Evolutionary conservation across 2,329 filamentous ascomycete genomes (phyloP), one percentile per base, ranked within the genome.

Genomic region (Huntiella bhutanensis): DNA sequence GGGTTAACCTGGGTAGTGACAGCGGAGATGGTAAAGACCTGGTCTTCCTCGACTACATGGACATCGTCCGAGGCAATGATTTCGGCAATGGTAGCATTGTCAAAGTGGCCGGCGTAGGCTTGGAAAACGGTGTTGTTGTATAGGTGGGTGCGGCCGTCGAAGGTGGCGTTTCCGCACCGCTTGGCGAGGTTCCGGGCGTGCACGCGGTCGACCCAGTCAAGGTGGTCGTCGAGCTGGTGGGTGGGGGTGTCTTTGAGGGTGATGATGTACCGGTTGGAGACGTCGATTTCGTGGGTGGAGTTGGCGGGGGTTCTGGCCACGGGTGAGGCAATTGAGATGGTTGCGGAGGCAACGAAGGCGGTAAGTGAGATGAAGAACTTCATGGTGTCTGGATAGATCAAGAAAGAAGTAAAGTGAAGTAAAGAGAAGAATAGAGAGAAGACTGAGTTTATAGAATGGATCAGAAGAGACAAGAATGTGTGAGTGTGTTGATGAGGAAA

Each of bases 81-180:
- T 48, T 55, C 51, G 51, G 61, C 57, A 41, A 69, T 52, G 17
- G 64, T 65, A 11, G 57, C 58, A 0, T 55, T 53, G 35, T 64
- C 64, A 47, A 69, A 64, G 38, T 60, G 53, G 33, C 63, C 64
- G 37, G 64, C 59, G 52, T 69, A 69, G 11, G 60, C 66, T 50
- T 62, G 44, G 44, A 46, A 48, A 15, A 11, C 41, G 4, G 19
- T 19, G 22, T 5, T 32, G 19, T 32, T 41, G 16, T 32, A 41
- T 17, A 13, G 28, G 5, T 41, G 19, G 5, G 19, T 41, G 40
- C 4, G 4, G 11, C 19, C 40, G 22, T 12, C 3, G 40, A 32
- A 41, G n/a, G 11, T 41, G 15, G 12, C 7, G 12, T 41, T 59
- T 35, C 57, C 57, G 19, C 53, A 54, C 54, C 41, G 55, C 54